Conservation (phyloP, 73 alveolate species). For the Symbiodinium pilosum region DNA sequence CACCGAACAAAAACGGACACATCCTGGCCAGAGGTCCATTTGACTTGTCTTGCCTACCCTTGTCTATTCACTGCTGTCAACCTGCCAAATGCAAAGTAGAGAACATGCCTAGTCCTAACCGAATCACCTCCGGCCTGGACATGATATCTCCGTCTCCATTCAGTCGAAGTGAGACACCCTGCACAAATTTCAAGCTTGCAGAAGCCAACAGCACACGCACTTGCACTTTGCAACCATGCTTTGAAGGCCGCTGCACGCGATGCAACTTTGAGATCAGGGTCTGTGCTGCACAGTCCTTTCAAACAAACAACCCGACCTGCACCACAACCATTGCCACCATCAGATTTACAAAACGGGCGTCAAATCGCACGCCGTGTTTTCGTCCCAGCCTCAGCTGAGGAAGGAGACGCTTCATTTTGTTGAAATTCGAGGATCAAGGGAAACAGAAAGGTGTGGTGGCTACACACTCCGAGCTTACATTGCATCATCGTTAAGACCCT, state of each 20-base stretch:
- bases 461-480: background rate
- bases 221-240: background rate
- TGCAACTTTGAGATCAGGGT: no score
- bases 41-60: no score
- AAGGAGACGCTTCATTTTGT: background rate
- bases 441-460: background rate
- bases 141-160: conserved; percentile 88
- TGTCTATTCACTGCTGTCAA: no score
- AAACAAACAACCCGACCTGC: conserved; percentile 56
- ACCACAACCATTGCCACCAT: conserved; percentile 91
- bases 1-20: conserved; percentile 75
- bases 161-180: conserved; percentile 89
- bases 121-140: conserved; percentile 16
- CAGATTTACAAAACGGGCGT: conserved; percentile 83
- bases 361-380: conserved; percentile 86
- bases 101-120: no score
- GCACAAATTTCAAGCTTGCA: background rate
- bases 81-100: no score
- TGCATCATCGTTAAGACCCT: background rate
- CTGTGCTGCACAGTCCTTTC: background rate
- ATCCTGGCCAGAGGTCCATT: conserved; percentile 27
- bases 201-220: background rate
- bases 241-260: background rate
- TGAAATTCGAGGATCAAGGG: background rate
- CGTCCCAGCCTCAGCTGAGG: conserved; percentile 52